Conservation (phyloP, 1,139 yeast species). For the Yamadazyma diospyri region DNA sequence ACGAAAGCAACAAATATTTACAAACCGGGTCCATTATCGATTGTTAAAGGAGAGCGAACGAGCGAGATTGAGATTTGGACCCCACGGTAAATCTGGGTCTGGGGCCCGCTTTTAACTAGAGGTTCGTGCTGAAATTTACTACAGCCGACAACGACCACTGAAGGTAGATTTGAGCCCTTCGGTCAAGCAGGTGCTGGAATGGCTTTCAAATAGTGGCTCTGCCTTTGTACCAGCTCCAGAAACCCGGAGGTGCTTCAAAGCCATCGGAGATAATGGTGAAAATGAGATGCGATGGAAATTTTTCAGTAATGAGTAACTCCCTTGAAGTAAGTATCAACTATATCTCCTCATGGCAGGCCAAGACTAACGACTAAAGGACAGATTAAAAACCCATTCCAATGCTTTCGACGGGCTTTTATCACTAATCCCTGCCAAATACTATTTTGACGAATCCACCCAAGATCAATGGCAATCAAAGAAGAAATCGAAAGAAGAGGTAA, state of each 20-base stretch:
- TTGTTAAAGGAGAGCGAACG: slow-evolving; percentile 10
- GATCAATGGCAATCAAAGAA: slow-evolving; percentile 90
- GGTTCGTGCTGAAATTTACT: slow-evolving; percentile 1
- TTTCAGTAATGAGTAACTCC: slow-evolving; percentile 39
- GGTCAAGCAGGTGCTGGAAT: too few species aligned
- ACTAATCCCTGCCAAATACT: slow-evolving; percentile 89
- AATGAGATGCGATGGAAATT: slow-evolving; percentile 16
- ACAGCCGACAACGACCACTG: too few species aligned
- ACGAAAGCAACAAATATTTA: slow-evolving; percentile 48
- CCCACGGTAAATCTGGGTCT: neutral
- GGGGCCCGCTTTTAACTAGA: slow-evolving; percentile 1
- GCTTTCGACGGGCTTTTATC: slow-evolving; percentile 91
- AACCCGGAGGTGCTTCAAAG: too few species aligned
- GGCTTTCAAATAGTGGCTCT: too few species aligned
- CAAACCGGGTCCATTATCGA: slow-evolving; percentile 14
- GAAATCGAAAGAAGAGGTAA: slow-evolving; percentile 63
- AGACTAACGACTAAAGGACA: slow-evolving; percentile 54
- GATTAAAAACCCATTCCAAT: slow-evolving; percentile 76
- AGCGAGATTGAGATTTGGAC: slow-evolving; percentile 2
- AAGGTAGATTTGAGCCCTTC: too few species aligned
- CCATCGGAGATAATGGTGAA: neutral
- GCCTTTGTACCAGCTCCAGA: too few species aligned
- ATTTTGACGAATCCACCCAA: slow-evolving; percentile 75
- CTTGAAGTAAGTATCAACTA: slow-evolving; percentile 44
- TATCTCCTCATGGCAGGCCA: neutral